These are phyloP conservation scores for Nigrospora oryzae DNA, from an alignment of 2,329 filamentous ascomycete species.

Conservation along the genomic window DNA sequence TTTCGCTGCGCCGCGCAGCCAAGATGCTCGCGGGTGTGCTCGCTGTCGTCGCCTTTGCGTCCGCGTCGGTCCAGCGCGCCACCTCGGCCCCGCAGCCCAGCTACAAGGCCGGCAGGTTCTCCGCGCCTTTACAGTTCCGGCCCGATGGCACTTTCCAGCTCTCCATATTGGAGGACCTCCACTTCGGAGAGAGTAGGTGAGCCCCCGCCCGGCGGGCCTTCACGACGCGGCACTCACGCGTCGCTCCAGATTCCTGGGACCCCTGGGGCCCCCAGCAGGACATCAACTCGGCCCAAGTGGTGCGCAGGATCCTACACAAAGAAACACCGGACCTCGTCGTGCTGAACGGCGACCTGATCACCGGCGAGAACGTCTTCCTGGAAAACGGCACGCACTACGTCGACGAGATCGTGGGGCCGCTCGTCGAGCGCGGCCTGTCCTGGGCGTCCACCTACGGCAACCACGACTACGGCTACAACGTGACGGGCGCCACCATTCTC, in stretches of 20 bases:
- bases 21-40: not conserved
- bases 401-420: constrained; percentile 48
- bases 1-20: too few relatives aligned
- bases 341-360: constrained; percentile 64
- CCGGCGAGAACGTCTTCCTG: constrained; percentile 52
- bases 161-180: constrained; percentile 59
- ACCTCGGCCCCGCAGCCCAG: too few relatives aligned
- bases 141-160: constrained; percentile 40
- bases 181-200: constrained; percentile 58
- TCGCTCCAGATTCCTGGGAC: constrained; percentile 29
- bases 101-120: not conserved
- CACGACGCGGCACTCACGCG: too few relatives aligned
- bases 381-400: constrained; percentile 50
- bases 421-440: constrained; percentile 43
- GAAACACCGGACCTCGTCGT: constrained; percentile 53
- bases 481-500: constrained; percentile 37
- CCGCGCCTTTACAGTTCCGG: constrained; percentile 24
- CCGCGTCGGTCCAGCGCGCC: not conserved
- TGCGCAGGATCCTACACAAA: constrained; percentile 46
- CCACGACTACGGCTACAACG: constrained; percentile 55
- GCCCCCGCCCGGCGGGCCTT: too few relatives aligned
- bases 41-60: not conserved
- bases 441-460: constrained; percentile 68
- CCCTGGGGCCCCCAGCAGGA: constrained; percentile 44
- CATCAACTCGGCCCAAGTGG: constrained; percentile 44